These are phyloP conservation scores for Hemileccinum impolitum DNA, from an alignment of 768 basidiomycete species.

Conservation along the genomic window DNA sequence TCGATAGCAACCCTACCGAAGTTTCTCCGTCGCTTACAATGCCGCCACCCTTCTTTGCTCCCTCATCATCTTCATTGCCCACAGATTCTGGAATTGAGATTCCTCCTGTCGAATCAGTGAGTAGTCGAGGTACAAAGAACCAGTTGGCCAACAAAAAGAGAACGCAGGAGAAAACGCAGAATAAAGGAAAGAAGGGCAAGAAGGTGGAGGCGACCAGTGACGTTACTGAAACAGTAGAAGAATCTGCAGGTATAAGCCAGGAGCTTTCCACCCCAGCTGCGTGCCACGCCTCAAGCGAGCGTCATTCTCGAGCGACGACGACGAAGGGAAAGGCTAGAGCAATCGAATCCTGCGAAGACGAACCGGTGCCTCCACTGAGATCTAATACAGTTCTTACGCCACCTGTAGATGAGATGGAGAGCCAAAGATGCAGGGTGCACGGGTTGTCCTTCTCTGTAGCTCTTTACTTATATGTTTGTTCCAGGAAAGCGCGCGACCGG, in stretches of 20 bases:
- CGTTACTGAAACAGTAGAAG: conserved; percentile 12
- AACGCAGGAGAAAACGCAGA: conserved; percentile 16
- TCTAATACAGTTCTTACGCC: background rate
- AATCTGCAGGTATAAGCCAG: conserved; percentile 1
- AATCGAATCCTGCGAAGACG: conserved; percentile 24
- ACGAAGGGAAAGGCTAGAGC: conserved; percentile 31
- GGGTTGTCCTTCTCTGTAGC: background rate
- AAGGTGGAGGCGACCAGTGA: conserved; percentile 17
- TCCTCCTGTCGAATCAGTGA: conserved; percentile 3
- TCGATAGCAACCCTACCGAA: background rate
- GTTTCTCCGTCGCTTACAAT: conserved; percentile 14
- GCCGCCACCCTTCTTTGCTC: conserved; percentile 47
- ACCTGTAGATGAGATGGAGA: conserved; percentile 2
- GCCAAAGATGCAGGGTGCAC: conserved; percentile 16
- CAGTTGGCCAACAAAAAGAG: conserved; percentile 20
- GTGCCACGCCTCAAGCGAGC: conserved; percentile 3
- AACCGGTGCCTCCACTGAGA: background rate
- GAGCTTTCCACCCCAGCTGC: background rate
- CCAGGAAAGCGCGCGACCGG: conserved; percentile 14
- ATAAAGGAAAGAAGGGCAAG: conserved; percentile 27
- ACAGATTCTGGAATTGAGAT: conserved; percentile 30
- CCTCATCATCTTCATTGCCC: conserved; percentile 38
- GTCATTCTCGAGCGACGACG: conserved; percentile 6
- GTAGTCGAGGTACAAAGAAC: conserved; percentile 11
- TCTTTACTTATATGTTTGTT: background rate